A percentile compares a stretch with the other conserved stretches of the same genome.
phyloP scores from a whole-genome alignment of 768 basidiomycete species.

The Rhizopogon vesiculosus region DNA sequence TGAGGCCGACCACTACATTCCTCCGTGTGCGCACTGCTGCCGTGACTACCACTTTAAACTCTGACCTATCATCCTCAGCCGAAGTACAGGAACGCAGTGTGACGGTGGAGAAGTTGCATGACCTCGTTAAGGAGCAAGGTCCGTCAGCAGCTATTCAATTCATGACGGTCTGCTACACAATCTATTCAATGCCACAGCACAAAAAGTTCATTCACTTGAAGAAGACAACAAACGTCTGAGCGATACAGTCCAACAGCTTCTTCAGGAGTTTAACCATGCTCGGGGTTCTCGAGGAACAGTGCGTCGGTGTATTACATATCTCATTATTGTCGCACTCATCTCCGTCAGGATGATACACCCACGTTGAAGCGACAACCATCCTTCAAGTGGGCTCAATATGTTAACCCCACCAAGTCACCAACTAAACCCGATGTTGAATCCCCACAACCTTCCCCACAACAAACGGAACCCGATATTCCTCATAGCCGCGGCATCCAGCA shows the following conservation, averaged over 20 bases:
- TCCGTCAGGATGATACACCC: slow-evolving; percentile 28
- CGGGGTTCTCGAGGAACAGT: slow-evolving; percentile 28
- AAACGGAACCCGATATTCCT: slow-evolving; percentile 64
- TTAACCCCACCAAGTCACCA: slow-evolving; percentile 57
- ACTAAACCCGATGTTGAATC: slow-evolving; percentile 75
- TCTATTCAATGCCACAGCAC: slow-evolving; percentile 38
- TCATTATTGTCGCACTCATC: neutral
- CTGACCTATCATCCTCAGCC: slow-evolving; percentile 31
- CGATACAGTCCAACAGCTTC: slow-evolving; percentile 52
- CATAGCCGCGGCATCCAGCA: slow-evolving; percentile 27
- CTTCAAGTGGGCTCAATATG: slow-evolving; percentile 85
- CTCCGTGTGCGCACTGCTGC: slow-evolving; percentile 63
- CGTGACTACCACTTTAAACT: neutral
- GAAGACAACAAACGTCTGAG: slow-evolving; percentile 73
- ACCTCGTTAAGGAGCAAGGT: slow-evolving; percentile 76
- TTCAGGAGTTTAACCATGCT: slow-evolving; percentile 58
- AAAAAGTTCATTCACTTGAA: slow-evolving; percentile 66
- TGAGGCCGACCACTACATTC: slow-evolving; percentile 81
- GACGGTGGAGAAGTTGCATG: slow-evolving; percentile 63
- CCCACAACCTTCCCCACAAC: slow-evolving; percentile 75
- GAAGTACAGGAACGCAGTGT: slow-evolving; percentile 53
- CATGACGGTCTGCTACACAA: slow-evolving; percentile 1
- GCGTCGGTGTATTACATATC: slow-evolving; percentile 3
- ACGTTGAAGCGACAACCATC: slow-evolving; percentile 70
- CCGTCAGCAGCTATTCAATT: slow-evolving; percentile 10